A percentile compares a stretch with the other conserved stretches of the same genome.
These are phyloP conservation scores for Xanthoparmelia taractica DNA, from an alignment of 495 filamentous ascomycete species.

Conservation along the genomic window DNA sequence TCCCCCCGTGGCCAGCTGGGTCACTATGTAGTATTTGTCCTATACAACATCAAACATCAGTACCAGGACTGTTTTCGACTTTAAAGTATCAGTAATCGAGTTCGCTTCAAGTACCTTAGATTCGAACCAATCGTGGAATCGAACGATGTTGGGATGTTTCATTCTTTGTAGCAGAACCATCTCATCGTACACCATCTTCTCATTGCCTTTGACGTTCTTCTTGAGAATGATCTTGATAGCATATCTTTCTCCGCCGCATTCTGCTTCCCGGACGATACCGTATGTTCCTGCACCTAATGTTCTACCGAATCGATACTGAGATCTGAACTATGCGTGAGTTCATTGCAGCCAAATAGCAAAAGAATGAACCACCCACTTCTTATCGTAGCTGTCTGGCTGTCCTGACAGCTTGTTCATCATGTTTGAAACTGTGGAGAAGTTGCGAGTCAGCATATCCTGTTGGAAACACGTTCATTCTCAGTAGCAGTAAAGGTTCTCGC, in stretches of 20 bases:
- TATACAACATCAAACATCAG: constrained; percentile 30
- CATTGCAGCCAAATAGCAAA: constrained; percentile 12
- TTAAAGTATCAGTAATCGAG: neutral
- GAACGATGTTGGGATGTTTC: constrained; percentile 92
- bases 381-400: constrained; percentile 97
- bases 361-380: constrained; percentile 56
- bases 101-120: constrained; percentile 51
- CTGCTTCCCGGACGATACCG: constrained; percentile 94
- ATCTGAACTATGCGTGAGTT: constrained; percentile 40
- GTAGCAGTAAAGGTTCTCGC: neutral
- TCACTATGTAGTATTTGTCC: constrained; percentile 99
- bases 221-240: constrained; percentile 99
- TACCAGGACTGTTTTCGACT: too few relatives aligned
- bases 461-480: neutral
- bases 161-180: constrained; percentile 83
- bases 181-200: constrained; percentile 98
- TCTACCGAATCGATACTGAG: constrained; percentile 82
- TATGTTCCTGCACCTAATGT: constrained; percentile 97
- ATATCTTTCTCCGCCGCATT: constrained; percentile 71
- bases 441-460: constrained; percentile 30
- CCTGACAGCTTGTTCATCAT: constrained; percentile 98
- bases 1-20: constrained; percentile 89
- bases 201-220: constrained; percentile 97
- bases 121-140: constrained; percentile 99
- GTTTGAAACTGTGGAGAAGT: constrained; percentile 51